Base-by-base conservation (phyloP, 805 yeast species). In the Schwanniomyces pseudopolymorphus region DNA sequence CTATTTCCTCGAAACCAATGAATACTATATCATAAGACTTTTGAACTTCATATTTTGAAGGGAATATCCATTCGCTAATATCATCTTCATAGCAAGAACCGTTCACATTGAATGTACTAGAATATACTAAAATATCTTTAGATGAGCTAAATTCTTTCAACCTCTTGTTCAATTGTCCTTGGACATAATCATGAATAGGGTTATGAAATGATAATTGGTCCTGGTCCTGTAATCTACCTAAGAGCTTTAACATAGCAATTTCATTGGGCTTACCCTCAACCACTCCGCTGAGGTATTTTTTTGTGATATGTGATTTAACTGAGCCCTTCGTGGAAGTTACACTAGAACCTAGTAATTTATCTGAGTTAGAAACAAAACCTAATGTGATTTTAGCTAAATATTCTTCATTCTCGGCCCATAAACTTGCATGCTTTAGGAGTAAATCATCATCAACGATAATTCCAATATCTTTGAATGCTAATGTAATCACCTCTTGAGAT, bases 1-100 rank as follows among this genome's bases (percentile, higher is more conserved):
- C 69, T 27, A 91, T 84, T 58, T 94, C 99, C 63, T 94, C 96
- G 33, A 94, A 71, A 2, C 97, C 98, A 51, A 94, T 74, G 1
- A 85, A 85, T 17, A 88, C 83, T 2, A 91, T 63, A 57, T 92
- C 97, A 31, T 87, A 80, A 60, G 64, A 56, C 10, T 61, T 56
- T 20, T 40, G 24, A 40, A 45, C 35, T 27, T 57, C 52, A 39
- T 54, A 41, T 38, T 58, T 59, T 0, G 58, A 43, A 0, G 84
- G 83, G 48, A 72, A 79, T 3, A 80, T 37, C 75, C 82, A 77
- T 5, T 61, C 56, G 5, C 57, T 55, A 7, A 80, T 58, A 50
- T 69, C 71, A 0, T 73, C 79, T 10, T 74, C 73, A 45, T 60
- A 66, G 28, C 65, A 53, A n/a, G 67, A 64, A 0, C 81, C 84